Base-by-base conservation (phyloP, 1,284 basidiomycete genomes). In the Boletus semigastroideus region DNA sequence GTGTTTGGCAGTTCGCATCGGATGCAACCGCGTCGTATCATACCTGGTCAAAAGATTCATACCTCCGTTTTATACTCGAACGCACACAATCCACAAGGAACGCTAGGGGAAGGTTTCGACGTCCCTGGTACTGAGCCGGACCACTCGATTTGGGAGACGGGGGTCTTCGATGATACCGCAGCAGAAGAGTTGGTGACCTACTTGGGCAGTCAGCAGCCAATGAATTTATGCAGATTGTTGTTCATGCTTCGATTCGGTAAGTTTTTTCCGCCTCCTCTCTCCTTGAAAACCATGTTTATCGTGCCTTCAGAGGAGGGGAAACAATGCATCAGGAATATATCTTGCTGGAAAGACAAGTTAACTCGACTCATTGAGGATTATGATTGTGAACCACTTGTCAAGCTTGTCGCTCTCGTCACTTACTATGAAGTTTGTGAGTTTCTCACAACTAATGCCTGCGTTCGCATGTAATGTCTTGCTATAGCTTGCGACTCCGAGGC, bases 1-100 rank as follows among this genome's bases (percentile, higher is more conserved):
- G 19, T 10, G 2, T 4, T 28, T 12, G 19, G 14, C 34, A 70
- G 66, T 11, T 25, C 2, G 31, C 68, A 66, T 40, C 46, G 34
- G 20, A 2, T 25, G 3, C 51, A 57, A 37, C 50, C 63, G n/a
- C 66, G 65, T 25, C 56, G 61, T 22, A 67, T 66, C 31, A 62
- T 66, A 44, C 66, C 64, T 2, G 64, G 66, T 19, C 64, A 70
- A 47, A 66, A 65, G 37, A 38, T 69, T 2, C 65, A 66, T n/a
- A 65, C 64, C 13, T 70, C 65, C 0, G 42, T 66, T 41, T 36
- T 70, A 14, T 66, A 56, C 48, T 57, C 55, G 7, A 65, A 65
- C 4, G 39, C 49, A 1, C 69, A 66, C 31, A 50, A 46, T 25
- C 67, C 67, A 13, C 41, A n/a, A 11, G 67, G 65, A 5, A 55